phyloP scores from a whole-genome alignment of 495 filamentous ascomycete species.

The Annulohypoxylon maeteangense region DNA sequence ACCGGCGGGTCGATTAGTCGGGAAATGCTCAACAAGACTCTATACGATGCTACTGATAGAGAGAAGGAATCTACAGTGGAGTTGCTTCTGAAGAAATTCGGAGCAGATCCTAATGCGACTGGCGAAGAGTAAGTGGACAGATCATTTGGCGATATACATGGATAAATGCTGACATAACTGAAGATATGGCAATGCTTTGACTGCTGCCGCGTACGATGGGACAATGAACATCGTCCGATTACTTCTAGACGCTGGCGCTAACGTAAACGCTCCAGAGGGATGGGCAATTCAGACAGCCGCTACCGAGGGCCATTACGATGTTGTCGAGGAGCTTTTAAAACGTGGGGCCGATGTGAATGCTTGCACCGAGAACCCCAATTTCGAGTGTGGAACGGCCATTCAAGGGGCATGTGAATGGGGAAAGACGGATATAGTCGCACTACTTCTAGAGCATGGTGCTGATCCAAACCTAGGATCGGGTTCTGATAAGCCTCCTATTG shows the following conservation, averaged over 20 bases:
- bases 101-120: slow-evolving; percentile 46
- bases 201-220: slow-evolving; percentile 46
- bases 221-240: slow-evolving; percentile 44
- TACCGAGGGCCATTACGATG: slow-evolving; percentile 46
- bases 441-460: slow-evolving; percentile 47
- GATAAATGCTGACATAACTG: slow-evolving; percentile 20
- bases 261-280: slow-evolving; percentile 46
- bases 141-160: neutral
- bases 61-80: slow-evolving; percentile 47
- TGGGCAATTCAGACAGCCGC: slow-evolving; percentile 49
- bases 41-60: slow-evolving; percentile 48
- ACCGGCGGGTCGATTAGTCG: slow-evolving; percentile 32
- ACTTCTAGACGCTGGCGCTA: slow-evolving; percentile 43
- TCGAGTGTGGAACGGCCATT: slow-evolving; percentile 46
- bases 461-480: slow-evolving; percentile 47
- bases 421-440: slow-evolving; percentile 42
- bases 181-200: slow-evolving; percentile 48
- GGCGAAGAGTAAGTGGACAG: slow-evolving; percentile 43
- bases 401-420: slow-evolving; percentile 47
- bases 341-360: slow-evolving; percentile 50
- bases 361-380: slow-evolving; percentile 38
- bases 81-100: slow-evolving; percentile 42
- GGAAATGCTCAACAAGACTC: slow-evolving; percentile 37
- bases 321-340: slow-evolving; percentile 47
- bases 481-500: slow-evolving; percentile 42